Conservation (phyloP, 1,284 basidiomycete genomes). For the Boletus semigastroideus region DNA sequence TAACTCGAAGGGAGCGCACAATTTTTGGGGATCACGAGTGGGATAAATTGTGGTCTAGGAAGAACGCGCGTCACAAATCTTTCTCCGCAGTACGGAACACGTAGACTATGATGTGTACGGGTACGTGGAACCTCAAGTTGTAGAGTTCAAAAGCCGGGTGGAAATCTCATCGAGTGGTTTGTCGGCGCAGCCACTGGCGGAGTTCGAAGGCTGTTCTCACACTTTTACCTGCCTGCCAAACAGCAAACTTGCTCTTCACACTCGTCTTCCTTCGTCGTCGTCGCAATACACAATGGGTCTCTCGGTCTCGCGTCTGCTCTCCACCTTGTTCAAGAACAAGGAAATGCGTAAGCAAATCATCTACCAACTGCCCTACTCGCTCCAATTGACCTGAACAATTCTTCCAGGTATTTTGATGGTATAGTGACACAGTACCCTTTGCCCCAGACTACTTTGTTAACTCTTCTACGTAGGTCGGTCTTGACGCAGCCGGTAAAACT, state of each 20-base stretch:
- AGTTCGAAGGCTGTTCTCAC: slow-evolving; percentile 36
- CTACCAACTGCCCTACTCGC: slow-evolving; percentile 26
- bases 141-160: neutral
- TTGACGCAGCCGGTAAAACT: slow-evolving; percentile 97
- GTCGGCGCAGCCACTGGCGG: slow-evolving; percentile 27
- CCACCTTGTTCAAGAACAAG: slow-evolving; percentile 95
- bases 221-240: slow-evolving; percentile 31
- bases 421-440: slow-evolving; percentile 13
- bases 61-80: neutral
- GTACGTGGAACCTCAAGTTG: slow-evolving; percentile 10
- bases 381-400: slow-evolving; percentile 39
- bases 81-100: slow-evolving; percentile 15
- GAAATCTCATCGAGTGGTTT: neutral
- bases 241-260: slow-evolving; percentile 38
- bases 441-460: slow-evolving; percentile 7
- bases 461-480: slow-evolving; percentile 67
- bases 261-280: slow-evolving; percentile 33
- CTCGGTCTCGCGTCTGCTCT: slow-evolving; percentile 78
- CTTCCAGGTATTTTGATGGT: slow-evolving; percentile 75
- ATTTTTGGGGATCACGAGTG: neutral
- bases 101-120: slow-evolving; percentile 12
- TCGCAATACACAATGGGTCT: slow-evolving; percentile 73
- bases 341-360: slow-evolving; percentile 87
- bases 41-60: neutral
- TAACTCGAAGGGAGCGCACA: neutral